Evolutionary conservation across 2,329 filamentous ascomycete species (phyloP).

Genomic region (Cryphonectria radicalis): DNA sequence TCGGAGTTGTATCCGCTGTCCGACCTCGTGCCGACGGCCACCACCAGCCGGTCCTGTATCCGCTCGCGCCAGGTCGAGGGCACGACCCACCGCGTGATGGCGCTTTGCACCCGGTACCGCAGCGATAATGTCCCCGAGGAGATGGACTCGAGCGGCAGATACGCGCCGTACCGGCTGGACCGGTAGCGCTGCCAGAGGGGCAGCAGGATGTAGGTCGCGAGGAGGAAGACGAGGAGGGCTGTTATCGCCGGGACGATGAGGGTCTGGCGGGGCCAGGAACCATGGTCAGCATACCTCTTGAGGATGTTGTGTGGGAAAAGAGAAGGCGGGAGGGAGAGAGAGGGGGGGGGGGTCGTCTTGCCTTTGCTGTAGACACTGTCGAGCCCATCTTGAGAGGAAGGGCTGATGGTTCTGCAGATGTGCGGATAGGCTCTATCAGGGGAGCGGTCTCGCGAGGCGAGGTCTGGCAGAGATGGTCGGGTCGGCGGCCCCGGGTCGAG

Average conservation of each 20-base stretch:
- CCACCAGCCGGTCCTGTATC: conserved; percentile 44
- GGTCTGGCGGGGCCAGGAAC: conserved; percentile 52
- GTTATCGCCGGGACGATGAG: conserved; percentile 72
- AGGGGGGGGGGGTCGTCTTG: not conserved
- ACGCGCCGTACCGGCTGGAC: conserved; percentile 69
- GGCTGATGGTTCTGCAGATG: not conserved
- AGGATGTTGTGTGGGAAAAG: not conserved
- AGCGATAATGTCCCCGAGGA: conserved; percentile 60
- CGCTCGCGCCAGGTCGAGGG: conserved; percentile 53
- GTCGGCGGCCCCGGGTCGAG: not conserved
- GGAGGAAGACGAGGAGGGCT: conserved; percentile 69
- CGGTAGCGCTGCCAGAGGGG: conserved; percentile 73
- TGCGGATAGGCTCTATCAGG: not conserved
- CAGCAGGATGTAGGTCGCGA: conserved; percentile 66
- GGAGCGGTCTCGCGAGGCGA: not conserved
- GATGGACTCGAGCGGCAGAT: conserved; percentile 70
- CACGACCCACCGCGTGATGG: conserved; percentile 45
- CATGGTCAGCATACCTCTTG: not conserved
- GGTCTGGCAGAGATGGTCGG: not conserved
- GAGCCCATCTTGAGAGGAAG: conserved; percentile 39
- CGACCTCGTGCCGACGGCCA: conserved; percentile 43
- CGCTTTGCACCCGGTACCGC: conserved; percentile 53
- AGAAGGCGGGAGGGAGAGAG: not conserved
- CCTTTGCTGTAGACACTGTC: conserved; percentile 36
- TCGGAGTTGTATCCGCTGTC: conserved; percentile 64